Base-by-base conservation (phyloP, 164 flowering plant species). In the Litsea cubeba region DNA sequence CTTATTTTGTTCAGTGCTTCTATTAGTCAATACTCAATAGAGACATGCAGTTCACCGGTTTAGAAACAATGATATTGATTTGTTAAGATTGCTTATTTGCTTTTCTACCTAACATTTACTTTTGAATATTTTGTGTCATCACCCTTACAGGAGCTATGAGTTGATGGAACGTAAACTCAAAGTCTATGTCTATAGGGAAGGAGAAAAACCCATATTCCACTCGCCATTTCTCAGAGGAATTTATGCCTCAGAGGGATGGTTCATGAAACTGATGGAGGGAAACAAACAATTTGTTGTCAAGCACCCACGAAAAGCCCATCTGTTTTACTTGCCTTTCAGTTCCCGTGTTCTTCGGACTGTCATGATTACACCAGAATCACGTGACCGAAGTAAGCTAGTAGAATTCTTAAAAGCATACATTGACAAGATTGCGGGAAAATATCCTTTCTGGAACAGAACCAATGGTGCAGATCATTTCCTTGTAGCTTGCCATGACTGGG, bases 401-500 rank as follows among this genome's bases (percentile, higher is more conserved):
- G 62, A 23, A 49, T 65, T 18, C 30, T 23, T 73, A 5, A 65
- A 73, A 46, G 7, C 50, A n/a, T 73, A 73, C 14, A 69, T 73
- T 17, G 75, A 65, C 49, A 64, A 50, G 60, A 76, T 81, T 63
- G 68, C 78, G 12, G 68, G 63, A 50, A 82, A 79, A 50, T 79
- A 82, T 70, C 78, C 60, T 69, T 82, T 80, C 74, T 84, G 83
- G 83, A 84, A 82, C 58, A 74, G 79, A 78, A 80, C 79, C 8
- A 62, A 60, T 40, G 86, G 86, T 64, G 72, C 82, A 65, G 84
- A 84, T 80, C 84, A 84, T 76, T 82, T 84, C 57, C 40, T 83
- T 69, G 84, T 70, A 65, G 86, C 83, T 72, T 83, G 84, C 79
- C 86, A 84, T 77, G 86, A 84, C 60, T 82, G 86, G 83, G 87